Evolutionary conservation across 2,329 filamentous ascomycete genomes (phyloP), one percentile per base, ranked within the genome.

Genomic region (Alternaria atra): DNA sequence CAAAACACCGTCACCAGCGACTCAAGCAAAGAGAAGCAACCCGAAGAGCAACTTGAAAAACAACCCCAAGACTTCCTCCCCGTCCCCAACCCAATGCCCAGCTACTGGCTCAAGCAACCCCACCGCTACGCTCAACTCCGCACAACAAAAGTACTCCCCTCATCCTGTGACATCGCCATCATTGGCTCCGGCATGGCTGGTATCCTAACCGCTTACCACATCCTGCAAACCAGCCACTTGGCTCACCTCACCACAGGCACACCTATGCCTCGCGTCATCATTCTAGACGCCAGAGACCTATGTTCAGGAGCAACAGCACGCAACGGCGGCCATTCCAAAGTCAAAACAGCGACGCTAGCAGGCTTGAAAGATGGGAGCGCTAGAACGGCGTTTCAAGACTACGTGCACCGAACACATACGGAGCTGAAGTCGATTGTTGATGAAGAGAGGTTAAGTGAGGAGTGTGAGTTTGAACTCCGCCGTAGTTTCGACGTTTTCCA

Each of bases 101-200:
- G 73, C n/a, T 79, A 80, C 65, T 81, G 78, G 79, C 77, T 78
- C 57, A 67, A 66, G 20, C 62, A 74, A 17, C 73, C 76, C 1
- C 68, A 72, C 29, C 61, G 64, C 6, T 67, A 77, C 42, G 71
- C 70, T 15, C 60, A 73, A 27, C 56, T 74, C 9, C 69, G 73
- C 25, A 75, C 66, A 5, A 76, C 78, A 6, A 46, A 1, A 40
- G 67, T 3, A 61, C 67, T 47, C 44, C 27, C 44, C 27, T 0
- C 27, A 5, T 13, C 44, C 3, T 47, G 44, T 27, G 44, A 47
- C 44, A 47, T 47, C 27, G 44, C 44, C 0, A 6, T 47, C 0
- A 32, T 47, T n/a, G 44, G 44, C n/a, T 47, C 44, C 44, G 44
- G 44, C 20, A 47, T 47, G 44, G 27, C 44, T 1, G 44, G 27